Base-by-base conservation (phyloP, 768 basidiomycete genomes). In the Lentinula sp. region DNA sequence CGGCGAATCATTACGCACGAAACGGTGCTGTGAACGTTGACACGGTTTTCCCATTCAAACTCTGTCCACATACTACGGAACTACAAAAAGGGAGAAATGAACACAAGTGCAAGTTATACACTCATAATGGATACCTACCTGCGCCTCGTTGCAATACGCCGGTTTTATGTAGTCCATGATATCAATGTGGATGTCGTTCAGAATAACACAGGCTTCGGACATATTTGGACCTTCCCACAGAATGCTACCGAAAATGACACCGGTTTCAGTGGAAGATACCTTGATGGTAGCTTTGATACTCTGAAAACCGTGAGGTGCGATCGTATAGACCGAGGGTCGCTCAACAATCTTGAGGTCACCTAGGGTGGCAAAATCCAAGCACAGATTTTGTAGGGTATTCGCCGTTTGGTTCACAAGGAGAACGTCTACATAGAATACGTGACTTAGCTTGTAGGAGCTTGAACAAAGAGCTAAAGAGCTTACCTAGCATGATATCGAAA, bases 21-120 rank as follows among this genome's bases (percentile, higher is more conserved):
- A 73, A 95, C 84, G 23, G 84, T 74, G 50, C 88, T 91, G 65
- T 87, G 88, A 59, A 98, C 92, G 69, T 98, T 98, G 59, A 98
- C 96, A 67, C 95, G 84, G 76, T 99, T 99, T 81, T 99, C 96
- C 96, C 96, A 99, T 73, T 99, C 96, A 68, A 99, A 99, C 73
- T 98, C 97, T 31, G 95, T 99, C 96, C 96, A 97, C 94, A 96
- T 96, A 72, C 85, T 92, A 35, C 96, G 85, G 85, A 96, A 96
- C 90, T 95, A 42, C 1, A 45, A 64, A 16, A 54, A 51, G 39
- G 23, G 49, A 37, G 28, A 57, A 13, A 53, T 58, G 31, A 42
- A n/a, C 28, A 28, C 3, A 28, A 28, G 28, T 28, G 28, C 28
- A 28, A 28, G 28, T 28, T 28, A 28, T 28, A 28, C 28, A 28